Base-by-base conservation (phyloP, 306 rosid genomes). In the Hylodesmum podocarpum region DNA sequence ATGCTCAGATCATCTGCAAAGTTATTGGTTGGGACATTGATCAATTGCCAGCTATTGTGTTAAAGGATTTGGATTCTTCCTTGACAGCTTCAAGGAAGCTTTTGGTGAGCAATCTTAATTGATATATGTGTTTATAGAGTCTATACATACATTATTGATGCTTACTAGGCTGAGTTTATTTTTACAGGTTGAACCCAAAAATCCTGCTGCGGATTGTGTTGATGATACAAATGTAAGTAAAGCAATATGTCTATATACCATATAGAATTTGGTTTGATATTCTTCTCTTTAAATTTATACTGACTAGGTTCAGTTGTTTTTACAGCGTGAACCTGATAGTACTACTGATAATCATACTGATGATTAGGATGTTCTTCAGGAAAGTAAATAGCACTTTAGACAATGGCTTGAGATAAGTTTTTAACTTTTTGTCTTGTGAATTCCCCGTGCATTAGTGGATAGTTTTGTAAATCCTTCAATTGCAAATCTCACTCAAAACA, bases 1-100 rank as follows among this genome's bases (percentile, higher is more conserved):
- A 88, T 75, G 97, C 86, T 1, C 80, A 21, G 66, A 83, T 83
- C 63, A 77, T 92, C 69, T 89, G 91, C 61, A 86, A 75, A 77
- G 77, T 90, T 74, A 66, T 93, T 53, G 97, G 94, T 57, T 89
- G 92, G 93, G 93, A 89, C 79, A 28, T 86, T 37, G 82, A 82
- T 73, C 77, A 83, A 51, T 79, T 89, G 78, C 91, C 94, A 2
- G 65, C 74, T 4, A 82, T 84, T 71, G 86, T 88, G 69, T 63
- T 70, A 24, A 90, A 86, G 69, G 93, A 88, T 44, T 83, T 72
- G 3, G 53, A 87, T 74, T 78, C 81, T 61, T 65, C 86, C 14
- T 49, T 85, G 66, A 74, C 59, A 5, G 34, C 54, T 29, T 22
- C 80, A n/a, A 64, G 9, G 16, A 71, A 75, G 15, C 44, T 37